Evolutionary conservation across 139 green algal species (phyloP), one percentile per base, ranked within the genome.

Genomic region (Diplosphaera chodatii): DNA sequence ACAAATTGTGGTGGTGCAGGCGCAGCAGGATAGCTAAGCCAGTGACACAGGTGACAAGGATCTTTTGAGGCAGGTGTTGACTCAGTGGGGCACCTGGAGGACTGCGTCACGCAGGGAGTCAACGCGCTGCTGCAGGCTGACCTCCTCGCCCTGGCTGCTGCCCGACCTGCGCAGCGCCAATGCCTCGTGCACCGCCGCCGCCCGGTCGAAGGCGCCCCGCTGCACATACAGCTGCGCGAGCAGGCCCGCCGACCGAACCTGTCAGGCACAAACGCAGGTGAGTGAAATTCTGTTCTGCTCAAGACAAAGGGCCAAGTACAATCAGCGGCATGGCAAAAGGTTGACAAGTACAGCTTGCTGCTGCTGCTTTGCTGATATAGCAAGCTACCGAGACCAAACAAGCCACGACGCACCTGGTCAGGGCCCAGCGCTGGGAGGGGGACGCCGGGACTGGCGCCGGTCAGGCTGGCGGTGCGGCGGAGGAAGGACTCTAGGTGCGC

Each of bases 21-120:
- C n/a, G n/a, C n/a, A n/a, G n/a, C n/a, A n/a, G n/a, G n/a, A n/a
- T n/a, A n/a, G n/a, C n/a, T n/a, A n/a, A n/a, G n/a, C n/a, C n/a
- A n/a, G n/a, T n/a, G n/a, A n/a, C n/a, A n/a, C n/a, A n/a, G n/a
- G n/a, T n/a, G n/a, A n/a, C n/a, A n/a, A n/a, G n/a, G n/a, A n/a
- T n/a, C n/a, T n/a, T n/a, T n/a, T n/a, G n/a, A n/a, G n/a, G n/a
- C n/a, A n/a, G n/a, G n/a, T n/a, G n/a, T n/a, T n/a, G n/a, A n/a
- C n/a, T n/a, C n/a, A n/a, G n/a, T n/a, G n/a, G n/a, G n/a, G n/a
- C 56, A 85, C 82, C 85, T 90, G 80, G 69, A 94, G 81, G 63
- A 92, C 80, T 2, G 88, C 86, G 18, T 67, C 56, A 63, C 90
- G 80, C 34, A 88, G 75, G 29, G 71, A 20, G 37, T 80, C 63